These are phyloP conservation scores for Malus asiatica DNA, from an alignment of 306 rosid genomes.

Conservation along the genomic window DNA sequence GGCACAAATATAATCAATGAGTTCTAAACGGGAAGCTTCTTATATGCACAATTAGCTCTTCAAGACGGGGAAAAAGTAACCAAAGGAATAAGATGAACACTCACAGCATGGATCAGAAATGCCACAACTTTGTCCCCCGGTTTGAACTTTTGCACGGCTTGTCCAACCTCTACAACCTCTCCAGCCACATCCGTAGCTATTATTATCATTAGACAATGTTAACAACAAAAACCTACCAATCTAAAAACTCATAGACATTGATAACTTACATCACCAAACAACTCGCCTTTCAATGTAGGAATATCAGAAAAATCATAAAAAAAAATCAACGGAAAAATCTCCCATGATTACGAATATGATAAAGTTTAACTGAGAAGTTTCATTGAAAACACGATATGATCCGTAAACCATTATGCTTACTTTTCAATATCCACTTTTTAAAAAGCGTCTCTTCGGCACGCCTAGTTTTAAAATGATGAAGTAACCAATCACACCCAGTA, in stretches of 20 bases:
- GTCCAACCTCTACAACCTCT: slow-evolving; percentile 53
- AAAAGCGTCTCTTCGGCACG: background rate
- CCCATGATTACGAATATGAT: no score
- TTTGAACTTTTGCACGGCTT: slow-evolving; percentile 44
- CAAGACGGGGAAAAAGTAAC: background rate
- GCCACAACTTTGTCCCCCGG: slow-evolving; percentile 64
- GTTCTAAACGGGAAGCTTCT: background rate
- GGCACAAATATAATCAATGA: background rate
- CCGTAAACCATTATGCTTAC: background rate
- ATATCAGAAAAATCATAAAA: no score
- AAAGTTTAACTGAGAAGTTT: no score
- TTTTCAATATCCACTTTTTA: background rate
- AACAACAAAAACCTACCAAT: background rate
- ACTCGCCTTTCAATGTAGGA: background rate
- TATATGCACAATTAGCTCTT: background rate
- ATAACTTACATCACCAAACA: background rate
- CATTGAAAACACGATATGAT: background rate
- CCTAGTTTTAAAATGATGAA: background rate
- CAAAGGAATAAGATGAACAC: background rate
- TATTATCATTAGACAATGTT: background rate
- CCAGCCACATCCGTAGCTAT: slow-evolving; percentile 35
- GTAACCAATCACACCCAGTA: background rate
- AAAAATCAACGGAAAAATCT: no score
- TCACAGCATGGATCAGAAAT: slow-evolving; percentile 24
- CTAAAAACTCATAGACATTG: background rate